These are phyloP conservation scores for Hyphopichia fennica DNA, from an alignment of 1,139 yeast genomes.

Conservation along the genomic window DNA sequence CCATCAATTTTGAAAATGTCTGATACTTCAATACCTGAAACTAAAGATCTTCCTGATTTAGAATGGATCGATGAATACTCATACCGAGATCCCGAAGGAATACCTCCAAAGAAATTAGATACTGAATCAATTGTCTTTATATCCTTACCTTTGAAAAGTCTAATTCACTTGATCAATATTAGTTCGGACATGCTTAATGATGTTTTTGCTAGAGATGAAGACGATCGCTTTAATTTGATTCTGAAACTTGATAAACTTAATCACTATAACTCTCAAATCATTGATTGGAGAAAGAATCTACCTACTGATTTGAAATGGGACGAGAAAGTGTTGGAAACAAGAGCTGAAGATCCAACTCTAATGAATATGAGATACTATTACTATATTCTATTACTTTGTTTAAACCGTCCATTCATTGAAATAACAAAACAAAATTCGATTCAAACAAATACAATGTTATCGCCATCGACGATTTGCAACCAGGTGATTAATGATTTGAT, in stretches of 20 bases:
- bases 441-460: constrained; percentile 10
- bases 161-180: constrained; percentile 50
- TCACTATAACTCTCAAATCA: constrained; percentile 49
- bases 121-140: constrained; percentile 39
- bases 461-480: constrained; percentile 35
- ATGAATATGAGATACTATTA: constrained; percentile 58
- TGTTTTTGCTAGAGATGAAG: constrained; percentile 41
- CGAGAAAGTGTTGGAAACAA: constrained; percentile 31
- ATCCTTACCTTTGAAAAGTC: constrained; percentile 46
- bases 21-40: constrained; percentile 62
- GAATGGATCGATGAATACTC: constrained; percentile 54
- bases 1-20: constrained; percentile 56
- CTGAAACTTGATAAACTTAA: constrained; percentile 30
- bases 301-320: constrained; percentile 55
- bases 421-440: constrained; percentile 9
- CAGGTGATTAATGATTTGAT: constrained; percentile 45
- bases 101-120: constrained; percentile 11
- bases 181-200: constrained; percentile 57
- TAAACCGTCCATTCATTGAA: constrained; percentile 60
- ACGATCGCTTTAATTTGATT: constrained; percentile 10
- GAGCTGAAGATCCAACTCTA: constrained; percentile 51
- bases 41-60: constrained; percentile 60
- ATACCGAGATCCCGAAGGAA: constrained; percentile 23
- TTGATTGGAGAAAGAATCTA: constrained; percentile 48
- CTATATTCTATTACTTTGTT: constrained; percentile 54